phyloP scores from a whole-genome alignment of 441 rosid genomes.

The Kokia cookei region DNA sequence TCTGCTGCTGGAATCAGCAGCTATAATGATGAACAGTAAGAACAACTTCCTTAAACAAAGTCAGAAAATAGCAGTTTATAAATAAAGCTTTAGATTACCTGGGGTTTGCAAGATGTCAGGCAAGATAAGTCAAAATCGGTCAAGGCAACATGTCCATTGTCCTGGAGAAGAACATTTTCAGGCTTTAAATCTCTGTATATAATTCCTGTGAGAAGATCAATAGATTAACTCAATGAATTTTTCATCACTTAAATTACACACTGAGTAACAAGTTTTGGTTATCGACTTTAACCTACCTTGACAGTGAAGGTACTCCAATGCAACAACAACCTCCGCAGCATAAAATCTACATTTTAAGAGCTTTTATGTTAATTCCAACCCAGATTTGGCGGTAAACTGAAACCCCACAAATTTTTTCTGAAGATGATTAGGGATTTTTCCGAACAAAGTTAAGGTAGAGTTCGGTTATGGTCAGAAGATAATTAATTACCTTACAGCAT shows the following conservation, averaged over 20 bases:
- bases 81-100: conserved; percentile 32
- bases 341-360: conserved; percentile 54
- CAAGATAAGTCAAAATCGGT: conserved; percentile 95
- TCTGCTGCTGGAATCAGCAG: conserved; percentile 54
- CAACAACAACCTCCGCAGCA: conserved; percentile 82
- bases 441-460: neutral
- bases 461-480: neutral
- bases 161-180: conserved; percentile 78
- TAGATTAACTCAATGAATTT: neutral
- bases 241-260: neutral
- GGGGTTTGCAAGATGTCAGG: conserved; percentile 91
- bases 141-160: conserved; percentile 70
- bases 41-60: neutral
- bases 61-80: neutral
- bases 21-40: conserved; percentile 24
- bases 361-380: conserved; percentile 9
- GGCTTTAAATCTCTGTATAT: conserved; percentile 96
- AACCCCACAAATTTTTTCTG: neutral
- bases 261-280: neutral
- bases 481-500: conserved; percentile 67
- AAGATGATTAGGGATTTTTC: neutral
- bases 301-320: conserved; percentile 95
- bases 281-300: conserved; percentile 49
- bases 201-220: conserved; percentile 44
- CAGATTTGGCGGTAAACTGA: neutral